Base-by-base conservation (phyloP, 306 rosid species). In the Carpinus fangiana region DNA sequence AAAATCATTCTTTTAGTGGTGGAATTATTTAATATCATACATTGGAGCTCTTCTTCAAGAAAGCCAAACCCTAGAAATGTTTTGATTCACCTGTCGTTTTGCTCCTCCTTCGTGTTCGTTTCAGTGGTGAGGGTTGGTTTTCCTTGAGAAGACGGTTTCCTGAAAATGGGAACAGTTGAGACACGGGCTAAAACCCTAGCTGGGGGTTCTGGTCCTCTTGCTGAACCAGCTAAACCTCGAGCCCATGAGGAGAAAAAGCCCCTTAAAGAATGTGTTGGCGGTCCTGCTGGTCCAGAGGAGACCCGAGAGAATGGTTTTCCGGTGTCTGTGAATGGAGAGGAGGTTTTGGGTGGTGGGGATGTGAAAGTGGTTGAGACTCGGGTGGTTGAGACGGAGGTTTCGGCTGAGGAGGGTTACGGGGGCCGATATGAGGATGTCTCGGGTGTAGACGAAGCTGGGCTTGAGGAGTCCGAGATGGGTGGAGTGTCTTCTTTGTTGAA, bases 141-240 rank as follows among this genome's bases (percentile, higher is more conserved):
- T 79, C 78, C 76, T 28, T 4, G 80, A 28, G 79, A 61, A 75
- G 74, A 18, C 26, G 41, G 54, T 75, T 51, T 77, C 70, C 80
- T 65, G 76, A 74, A 67, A 61, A 91, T 91, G 98, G 91, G 88
- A 28, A 87, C 64, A 38, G 85, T 84, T 57, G 89, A 86, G 79
- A 85, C 84, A 43, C 78, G 84, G 81, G 57, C 84, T 20, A 78
- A 74, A 73, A 79, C 76, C 83, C 83, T 74, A 57, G 69, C 57
- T 64, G 83, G 55, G 67, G 83, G 73, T 46, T 80, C 84, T 8
- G 70, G 76, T 55, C 74, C 76, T 76, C 73, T 41, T 26, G 56
- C 87, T 59, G 90, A 73, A 75, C 59, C 78, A 9, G 75, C 43
- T 23, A 79, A 36, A 72, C 78, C 57, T 73, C 80, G 56, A 57